Percentiles rank a stretch among this genome's conserved stretches.
Conservation (phyloP, 306 rosid genomes). For the Fragaria nilgerrensis region DNA sequence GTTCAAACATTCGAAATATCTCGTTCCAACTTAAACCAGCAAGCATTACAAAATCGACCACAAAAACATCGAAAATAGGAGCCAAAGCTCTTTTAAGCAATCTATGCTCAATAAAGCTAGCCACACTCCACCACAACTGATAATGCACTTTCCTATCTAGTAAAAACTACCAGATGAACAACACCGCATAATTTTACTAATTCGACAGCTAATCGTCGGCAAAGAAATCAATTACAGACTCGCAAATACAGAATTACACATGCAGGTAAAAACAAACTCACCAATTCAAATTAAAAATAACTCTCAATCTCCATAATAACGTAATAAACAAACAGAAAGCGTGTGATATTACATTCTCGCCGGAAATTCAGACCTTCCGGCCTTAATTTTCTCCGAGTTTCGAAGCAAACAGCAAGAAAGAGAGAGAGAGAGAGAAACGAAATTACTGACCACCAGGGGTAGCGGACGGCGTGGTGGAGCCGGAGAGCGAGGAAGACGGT, state of each 20-base stretch:
- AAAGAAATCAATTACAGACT: too few species aligned
- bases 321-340: background rate
- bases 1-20: too few species aligned
- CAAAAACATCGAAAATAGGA: background rate
- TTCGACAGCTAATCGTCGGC: background rate
- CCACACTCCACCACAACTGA: background rate
- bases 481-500: constrained; percentile 62
- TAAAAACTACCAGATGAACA: background rate
- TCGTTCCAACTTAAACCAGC: background rate
- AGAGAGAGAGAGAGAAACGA: background rate
- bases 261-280: background rate
- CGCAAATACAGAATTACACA: background rate
- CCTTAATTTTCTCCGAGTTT: background rate
- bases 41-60: background rate
- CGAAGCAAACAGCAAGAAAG: constrained; percentile 6
- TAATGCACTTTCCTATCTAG: background rate
- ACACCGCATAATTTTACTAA: background rate
- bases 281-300: too few species aligned
- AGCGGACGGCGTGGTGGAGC: constrained; percentile 47
- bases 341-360: background rate
- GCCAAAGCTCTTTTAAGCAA: background rate
- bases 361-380: background rate
- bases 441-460: constrained; percentile 75
- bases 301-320: too few species aligned
- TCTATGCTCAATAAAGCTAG: background rate